Evolutionary conservation across 2,329 filamentous ascomycete genomes (phyloP).

Genomic region (Colletotrichum cereale): DNA sequence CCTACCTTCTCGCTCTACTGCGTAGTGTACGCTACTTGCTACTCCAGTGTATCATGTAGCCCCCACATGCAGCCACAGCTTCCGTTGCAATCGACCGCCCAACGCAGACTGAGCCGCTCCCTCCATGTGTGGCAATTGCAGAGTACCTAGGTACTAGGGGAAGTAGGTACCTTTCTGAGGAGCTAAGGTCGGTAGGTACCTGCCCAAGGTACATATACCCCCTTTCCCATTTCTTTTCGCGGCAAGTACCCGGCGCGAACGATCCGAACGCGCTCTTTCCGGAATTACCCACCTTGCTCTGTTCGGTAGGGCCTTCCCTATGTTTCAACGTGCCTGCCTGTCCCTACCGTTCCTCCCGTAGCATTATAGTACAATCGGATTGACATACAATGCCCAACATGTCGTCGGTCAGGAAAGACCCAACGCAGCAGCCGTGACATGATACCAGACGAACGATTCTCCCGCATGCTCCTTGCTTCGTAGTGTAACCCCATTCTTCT

Average conservation of each 20-base stretch:
- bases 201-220: slow-evolving; percentile 5
- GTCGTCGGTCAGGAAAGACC: neutral
- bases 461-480: too few species aligned
- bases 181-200: too few species aligned
- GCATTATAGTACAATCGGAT: neutral
- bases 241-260: slow-evolving; percentile 25
- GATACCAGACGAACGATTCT: neutral
- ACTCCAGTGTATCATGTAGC: neutral
- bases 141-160: neutral
- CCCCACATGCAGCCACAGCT: slow-evolving; percentile 1
- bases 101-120: neutral
- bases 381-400: neutral
- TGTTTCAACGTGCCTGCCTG: slow-evolving; percentile 3
- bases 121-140: too few species aligned
- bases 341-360: neutral
- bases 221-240: neutral
- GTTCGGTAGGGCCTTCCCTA: neutral
- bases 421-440: neutral
- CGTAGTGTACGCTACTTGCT: too few species aligned
- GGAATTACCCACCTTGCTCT: neutral
- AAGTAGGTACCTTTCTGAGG: too few species aligned
- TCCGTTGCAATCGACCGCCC: slow-evolving; percentile 11
- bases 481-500: too few species aligned
- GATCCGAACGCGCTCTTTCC: slow-evolving; percentile 30
- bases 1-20: too few species aligned